phyloP scores from a whole-genome alignment of 139 green algal species.

The Closterium sp. region DNA sequence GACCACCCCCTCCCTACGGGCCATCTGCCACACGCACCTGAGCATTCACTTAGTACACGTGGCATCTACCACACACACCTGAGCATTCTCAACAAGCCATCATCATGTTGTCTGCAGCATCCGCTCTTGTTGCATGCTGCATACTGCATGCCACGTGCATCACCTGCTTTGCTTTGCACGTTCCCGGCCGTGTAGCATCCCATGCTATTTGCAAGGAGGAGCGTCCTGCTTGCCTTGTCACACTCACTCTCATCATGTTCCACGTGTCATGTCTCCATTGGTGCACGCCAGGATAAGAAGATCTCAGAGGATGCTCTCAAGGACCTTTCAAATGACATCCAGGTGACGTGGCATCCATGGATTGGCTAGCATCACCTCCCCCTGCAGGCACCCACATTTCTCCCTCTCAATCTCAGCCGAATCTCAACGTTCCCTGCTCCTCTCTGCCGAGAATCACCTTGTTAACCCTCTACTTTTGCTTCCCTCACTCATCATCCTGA shows the following conservation, averaged over 20 bases:
- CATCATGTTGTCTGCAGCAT: background rate
- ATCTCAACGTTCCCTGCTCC: background rate
- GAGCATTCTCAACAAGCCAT: too few relatives aligned
- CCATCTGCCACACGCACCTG: too few relatives aligned
- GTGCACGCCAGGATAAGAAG: slow-evolving; percentile 32
- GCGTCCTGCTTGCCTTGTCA: background rate
- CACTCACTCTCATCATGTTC: background rate
- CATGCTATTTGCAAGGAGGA: background rate
- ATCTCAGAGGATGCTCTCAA: slow-evolving; percentile 23
- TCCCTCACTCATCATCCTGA: too few relatives aligned
- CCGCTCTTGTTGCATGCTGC: too few relatives aligned
- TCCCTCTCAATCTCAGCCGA: background rate
- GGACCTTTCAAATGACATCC: slow-evolving; percentile 15
- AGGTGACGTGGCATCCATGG: slow-evolving; percentile 1
- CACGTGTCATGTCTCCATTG: background rate
- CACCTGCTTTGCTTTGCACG: background rate
- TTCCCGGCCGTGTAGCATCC: too few relatives aligned
- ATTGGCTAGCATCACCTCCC: background rate
- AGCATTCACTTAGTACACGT: too few relatives aligned
- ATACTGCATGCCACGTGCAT: background rate
- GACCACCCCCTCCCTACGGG: too few relatives aligned
- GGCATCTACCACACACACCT: too few relatives aligned
- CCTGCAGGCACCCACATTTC: background rate
- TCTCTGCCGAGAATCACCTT: too few relatives aligned
- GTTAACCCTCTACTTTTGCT: too few relatives aligned